Conservation (phyloP, 768 basidiomycete species). For the Podaxis sp. region DNA sequence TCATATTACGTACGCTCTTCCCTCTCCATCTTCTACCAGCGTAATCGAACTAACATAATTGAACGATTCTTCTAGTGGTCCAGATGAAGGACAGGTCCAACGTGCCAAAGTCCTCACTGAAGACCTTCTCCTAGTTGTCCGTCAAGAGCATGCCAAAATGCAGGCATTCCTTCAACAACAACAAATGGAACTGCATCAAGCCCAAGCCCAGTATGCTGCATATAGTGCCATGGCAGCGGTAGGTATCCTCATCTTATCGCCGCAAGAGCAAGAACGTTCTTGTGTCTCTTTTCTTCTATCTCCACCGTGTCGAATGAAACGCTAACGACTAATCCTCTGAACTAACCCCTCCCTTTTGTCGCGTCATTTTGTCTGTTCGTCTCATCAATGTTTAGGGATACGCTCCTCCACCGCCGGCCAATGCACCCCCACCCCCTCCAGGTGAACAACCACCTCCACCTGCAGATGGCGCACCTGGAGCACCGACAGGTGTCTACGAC, state of each 20-base stretch:
- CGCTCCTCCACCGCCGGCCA: constrained; percentile 41
- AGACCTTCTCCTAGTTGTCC: constrained; percentile 80
- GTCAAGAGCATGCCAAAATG: constrained; percentile 78
- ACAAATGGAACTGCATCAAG: constrained; percentile 80
- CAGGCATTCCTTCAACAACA: constrained; percentile 57
- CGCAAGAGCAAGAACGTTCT: neutral
- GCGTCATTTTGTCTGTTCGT: neutral
- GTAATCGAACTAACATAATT: neutral
- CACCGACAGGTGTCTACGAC: constrained; percentile 51
- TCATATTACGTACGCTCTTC: constrained; percentile 69
- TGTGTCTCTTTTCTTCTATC: neutral
- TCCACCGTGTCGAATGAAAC: neutral
- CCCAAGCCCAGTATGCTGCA: constrained; percentile 72
- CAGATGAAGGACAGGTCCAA: constrained; percentile 77
- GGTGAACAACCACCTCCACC: constrained; percentile 42
- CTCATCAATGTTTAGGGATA: constrained; percentile 42
- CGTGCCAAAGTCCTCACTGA: constrained; percentile 81
- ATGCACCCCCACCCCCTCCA: constrained; percentile 49
- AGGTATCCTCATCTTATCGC: constrained; percentile 28
- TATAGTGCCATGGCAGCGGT: constrained; percentile 53
- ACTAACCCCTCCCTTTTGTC: neutral
- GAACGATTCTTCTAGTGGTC: constrained; percentile 42
- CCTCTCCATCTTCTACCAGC: constrained; percentile 18
- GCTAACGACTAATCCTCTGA: neutral
- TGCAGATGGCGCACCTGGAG: constrained; percentile 32